Percentiles rank a stretch among this genome's conserved stretches.
These are phyloP conservation scores for Verticillium isaacii DNA, from an alignment of 2,329 filamentous ascomycete species.

Conservation along the genomic window DNA sequence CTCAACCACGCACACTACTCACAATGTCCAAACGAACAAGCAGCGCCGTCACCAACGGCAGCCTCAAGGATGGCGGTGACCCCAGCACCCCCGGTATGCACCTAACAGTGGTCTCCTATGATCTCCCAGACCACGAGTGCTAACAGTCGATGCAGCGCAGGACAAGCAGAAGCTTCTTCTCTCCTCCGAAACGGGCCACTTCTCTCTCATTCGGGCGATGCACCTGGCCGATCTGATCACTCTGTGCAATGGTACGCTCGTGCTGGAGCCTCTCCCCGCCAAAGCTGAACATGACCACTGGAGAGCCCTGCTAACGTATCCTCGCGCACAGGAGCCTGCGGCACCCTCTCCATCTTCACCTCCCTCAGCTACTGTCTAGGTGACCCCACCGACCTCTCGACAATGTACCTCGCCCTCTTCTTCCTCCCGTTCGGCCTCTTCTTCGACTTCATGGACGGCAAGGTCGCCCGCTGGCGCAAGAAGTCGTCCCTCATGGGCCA, in stretches of 20 bases:
- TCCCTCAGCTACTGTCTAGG: constrained; percentile 89
- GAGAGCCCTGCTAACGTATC: not conserved
- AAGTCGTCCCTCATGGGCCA: constrained; percentile 98
- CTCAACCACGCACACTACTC: not conserved
- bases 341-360: constrained; percentile 92
- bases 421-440: constrained; percentile 93
- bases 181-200: constrained; percentile 66
- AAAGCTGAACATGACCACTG: not conserved
- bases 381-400: constrained; percentile 57
- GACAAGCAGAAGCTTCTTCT: constrained; percentile 76
- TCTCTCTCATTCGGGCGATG: constrained; percentile 63
- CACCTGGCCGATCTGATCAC: constrained; percentile 83
- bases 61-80: constrained; percentile 20
- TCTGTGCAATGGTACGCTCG: constrained; percentile 63
- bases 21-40: constrained; percentile 61
- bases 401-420: constrained; percentile 76
- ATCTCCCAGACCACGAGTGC: not conserved
- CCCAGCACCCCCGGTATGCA: constrained; percentile 27
- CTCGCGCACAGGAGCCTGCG: constrained; percentile 44
- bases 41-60: constrained; percentile 42
- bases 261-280: not conserved
- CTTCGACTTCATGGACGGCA: constrained; percentile 98
- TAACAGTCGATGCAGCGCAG: constrained; percentile 37
- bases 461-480: constrained; percentile 91
- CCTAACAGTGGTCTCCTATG: too few species aligned